Conservation (phyloP, 2,329 filamentous ascomycete species). For the Aspergillus flavus region DNA sequence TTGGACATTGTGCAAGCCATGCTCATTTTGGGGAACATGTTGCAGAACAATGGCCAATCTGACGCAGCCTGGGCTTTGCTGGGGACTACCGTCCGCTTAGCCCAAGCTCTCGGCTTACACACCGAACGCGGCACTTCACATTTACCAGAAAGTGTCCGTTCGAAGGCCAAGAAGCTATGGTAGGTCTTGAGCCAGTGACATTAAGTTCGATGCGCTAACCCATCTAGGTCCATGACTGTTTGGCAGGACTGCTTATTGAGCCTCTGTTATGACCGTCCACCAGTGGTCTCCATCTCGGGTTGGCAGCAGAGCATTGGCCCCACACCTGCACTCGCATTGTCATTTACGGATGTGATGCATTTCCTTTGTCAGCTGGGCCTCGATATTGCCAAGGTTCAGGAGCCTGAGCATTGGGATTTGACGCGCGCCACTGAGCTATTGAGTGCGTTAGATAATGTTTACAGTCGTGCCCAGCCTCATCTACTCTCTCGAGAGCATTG, state of each 20-base stretch:
- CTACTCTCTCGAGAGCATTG: constrained; percentile 49
- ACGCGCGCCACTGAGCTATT: constrained; percentile 34
- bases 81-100: constrained; percentile 35
- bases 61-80: constrained; percentile 35
- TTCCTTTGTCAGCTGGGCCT: constrained; percentile 28
- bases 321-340: constrained; percentile 20
- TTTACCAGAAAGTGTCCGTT: constrained; percentile 27
- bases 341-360: constrained; percentile 33
- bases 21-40: constrained; percentile 57
- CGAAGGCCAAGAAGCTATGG: constrained; percentile 30
- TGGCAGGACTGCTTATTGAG: constrained; percentile 41
- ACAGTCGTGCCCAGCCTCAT: constrained; percentile 53
- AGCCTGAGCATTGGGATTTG: constrained; percentile 19
- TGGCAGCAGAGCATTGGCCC: constrained; percentile 24
- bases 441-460: constrained; percentile 47
- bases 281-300: constrained; percentile 29
- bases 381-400: constrained; percentile 49
- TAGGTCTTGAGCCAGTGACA: constrained; percentile 1
- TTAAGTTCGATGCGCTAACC: not conserved
- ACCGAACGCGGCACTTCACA: constrained; percentile 38
- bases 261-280: constrained; percentile 37
- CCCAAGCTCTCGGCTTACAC: constrained; percentile 38
- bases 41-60: constrained; percentile 37
- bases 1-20: constrained; percentile 59
- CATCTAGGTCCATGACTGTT: constrained; percentile 31